Base-by-base conservation (phyloP, 352 stramenopile genomes). In the Phytopythium cucurbitacearum region DNA sequence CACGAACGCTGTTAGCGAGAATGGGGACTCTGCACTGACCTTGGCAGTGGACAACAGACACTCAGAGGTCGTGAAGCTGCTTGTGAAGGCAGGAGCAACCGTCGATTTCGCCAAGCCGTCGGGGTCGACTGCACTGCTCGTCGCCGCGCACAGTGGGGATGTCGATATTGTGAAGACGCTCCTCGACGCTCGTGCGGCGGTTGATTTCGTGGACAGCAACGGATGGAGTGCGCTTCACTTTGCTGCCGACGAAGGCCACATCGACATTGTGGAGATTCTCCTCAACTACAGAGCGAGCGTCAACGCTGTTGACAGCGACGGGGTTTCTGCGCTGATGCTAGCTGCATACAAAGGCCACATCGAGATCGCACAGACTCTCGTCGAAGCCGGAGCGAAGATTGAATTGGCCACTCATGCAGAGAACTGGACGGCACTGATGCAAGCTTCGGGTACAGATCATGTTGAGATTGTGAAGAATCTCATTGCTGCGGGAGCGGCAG, bases 61-160 rank as follows among this genome's bases (percentile, higher is more conserved):
- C 16, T 34, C 51, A 6, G 50, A 60, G 33, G 56, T 68, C 37
- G 60, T 61, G 13, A 49, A 44, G 6, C 28, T 68, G 7, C 57
- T 65, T 32, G 38, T 65, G 33, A 32, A 54, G 40, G 45, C 32
- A 38, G 37, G 46, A 16, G 45, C 56, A 3, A 33, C 42, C 7
- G 37, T 60, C n/a, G 49, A 69, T 28, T 28, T 28, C 47, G 13
- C 53, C 9, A 62, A 61, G 15, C 39, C 54, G n/a, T 49, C 56
- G 16, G 51, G 57, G 3, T 62, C 62, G 32, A 64, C 60, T 4
- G 60, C 60, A 6, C 48, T 62, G 40, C 48, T 67, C 12, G 60
- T 63, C 28, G 55, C 49, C 10, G 60, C 62, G 34, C 49, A 56
- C 4, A 50, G 53, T 59, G 34, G 55, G 6, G 49, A 53, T 38